A percentile compares a stretch with the other conserved stretches of the same genome.
Evolutionary conservation across 441 rosid genomes (phyloP).

Genomic region (Rhodomyrtus psidioides): DNA sequence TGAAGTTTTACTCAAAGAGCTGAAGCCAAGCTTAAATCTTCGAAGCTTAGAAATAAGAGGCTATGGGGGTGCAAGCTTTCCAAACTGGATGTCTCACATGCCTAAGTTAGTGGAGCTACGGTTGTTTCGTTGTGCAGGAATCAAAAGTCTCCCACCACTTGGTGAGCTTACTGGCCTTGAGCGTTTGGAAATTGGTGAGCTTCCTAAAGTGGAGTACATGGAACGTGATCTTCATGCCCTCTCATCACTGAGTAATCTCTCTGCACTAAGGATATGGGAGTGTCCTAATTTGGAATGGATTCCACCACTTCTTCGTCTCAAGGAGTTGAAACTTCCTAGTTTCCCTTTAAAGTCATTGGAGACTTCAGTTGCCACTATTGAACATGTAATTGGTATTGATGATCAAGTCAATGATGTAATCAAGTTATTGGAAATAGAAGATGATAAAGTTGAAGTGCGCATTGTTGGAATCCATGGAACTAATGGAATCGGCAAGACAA

Average conservation of each 20-base stretch:
- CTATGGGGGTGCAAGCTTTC: neutral
- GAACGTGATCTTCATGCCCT: neutral
- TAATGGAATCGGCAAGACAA: neutral
- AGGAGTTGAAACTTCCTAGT: neutral
- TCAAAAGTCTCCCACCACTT: neutral
- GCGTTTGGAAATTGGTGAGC: neutral
- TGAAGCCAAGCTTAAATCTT: neutral
- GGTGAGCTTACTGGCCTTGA: neutral
- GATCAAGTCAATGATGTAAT: neutral
- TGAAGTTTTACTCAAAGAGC: rapidly evolving
- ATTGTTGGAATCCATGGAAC: neutral
- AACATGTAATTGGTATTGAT: neutral
- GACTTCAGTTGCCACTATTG: neutral
- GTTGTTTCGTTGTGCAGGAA: rapidly evolving
- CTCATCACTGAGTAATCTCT: neutral
- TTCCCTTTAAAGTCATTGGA: rapidly evolving
- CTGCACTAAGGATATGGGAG: neutral
- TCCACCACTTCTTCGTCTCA: neutral
- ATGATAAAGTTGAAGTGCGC: rapidly evolving
- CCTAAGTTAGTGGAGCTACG: rapidly evolving
- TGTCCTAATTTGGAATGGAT: rapidly evolving
- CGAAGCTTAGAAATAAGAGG: neutral
- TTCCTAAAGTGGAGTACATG: rapidly evolving
- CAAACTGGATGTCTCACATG: neutral
- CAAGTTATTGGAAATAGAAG: rapidly evolving